Conservation (phyloP, 495 filamentous ascomycete species). For the Xylaria telfairii region DNA sequence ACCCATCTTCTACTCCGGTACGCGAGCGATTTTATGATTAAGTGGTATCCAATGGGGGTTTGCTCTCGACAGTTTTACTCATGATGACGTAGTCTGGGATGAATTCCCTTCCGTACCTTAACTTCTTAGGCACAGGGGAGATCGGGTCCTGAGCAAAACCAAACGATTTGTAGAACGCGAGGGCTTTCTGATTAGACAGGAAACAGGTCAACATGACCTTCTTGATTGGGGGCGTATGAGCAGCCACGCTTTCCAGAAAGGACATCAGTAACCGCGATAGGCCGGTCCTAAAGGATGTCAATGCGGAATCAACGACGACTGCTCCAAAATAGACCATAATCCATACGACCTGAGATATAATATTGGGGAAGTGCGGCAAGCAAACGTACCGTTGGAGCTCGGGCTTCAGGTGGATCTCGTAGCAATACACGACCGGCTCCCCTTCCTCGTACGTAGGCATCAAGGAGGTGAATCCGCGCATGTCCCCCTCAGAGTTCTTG, state of each 20-base stretch:
- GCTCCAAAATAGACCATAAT: background rate
- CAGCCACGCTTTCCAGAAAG: slow-evolving; percentile 49
- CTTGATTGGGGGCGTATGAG: slow-evolving; percentile 57
- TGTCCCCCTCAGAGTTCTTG: slow-evolving; percentile 39
- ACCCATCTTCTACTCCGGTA: background rate
- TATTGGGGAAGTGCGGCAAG: background rate
- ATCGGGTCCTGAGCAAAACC: slow-evolving; percentile 74
- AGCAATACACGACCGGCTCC: slow-evolving; percentile 79
- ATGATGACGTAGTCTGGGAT: slow-evolving; percentile 74
- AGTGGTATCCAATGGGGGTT: background rate
- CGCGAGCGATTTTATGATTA: background rate
- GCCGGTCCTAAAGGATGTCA: slow-evolving; percentile 48
- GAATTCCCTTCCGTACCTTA: slow-evolving; percentile 69
- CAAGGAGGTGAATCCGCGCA: slow-evolving; percentile 76
- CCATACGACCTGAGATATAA: background rate
- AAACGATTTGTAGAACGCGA: slow-evolving; percentile 68
- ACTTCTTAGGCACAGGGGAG: slow-evolving; percentile 64
- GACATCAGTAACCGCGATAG: slow-evolving; percentile 52
- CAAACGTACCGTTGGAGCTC: slow-evolving; percentile 53
- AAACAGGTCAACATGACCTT: slow-evolving; percentile 91
- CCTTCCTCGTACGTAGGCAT: slow-evolving; percentile 84
- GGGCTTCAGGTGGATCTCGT: slow-evolving; percentile 79
- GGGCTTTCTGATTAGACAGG: slow-evolving; percentile 64
- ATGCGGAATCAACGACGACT: background rate
- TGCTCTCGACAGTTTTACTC: slow-evolving; percentile 59